phyloP scores from a whole-genome alignment of 2,329 filamentous ascomycete species.

The Curvularia hawaiiensis region DNA sequence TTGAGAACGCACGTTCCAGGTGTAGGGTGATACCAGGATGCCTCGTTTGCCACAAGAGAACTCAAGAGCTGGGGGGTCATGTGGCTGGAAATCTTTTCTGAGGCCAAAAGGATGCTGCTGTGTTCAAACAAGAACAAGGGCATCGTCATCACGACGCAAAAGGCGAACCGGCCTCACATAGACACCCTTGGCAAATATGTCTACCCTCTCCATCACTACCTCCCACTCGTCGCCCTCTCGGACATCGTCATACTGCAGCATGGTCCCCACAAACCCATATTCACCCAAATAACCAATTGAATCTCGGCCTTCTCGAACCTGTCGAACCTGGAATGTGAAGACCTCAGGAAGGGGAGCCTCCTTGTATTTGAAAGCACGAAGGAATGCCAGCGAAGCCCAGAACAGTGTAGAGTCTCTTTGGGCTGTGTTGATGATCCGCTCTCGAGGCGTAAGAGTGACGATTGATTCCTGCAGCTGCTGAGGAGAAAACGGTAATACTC shows the following conservation, averaged over 20 bases:
- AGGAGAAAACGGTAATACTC: constrained; percentile 59
- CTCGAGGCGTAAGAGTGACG: constrained; percentile 51
- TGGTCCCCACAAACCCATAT: constrained; percentile 20
- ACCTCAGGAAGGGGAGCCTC: constrained; percentile 58
- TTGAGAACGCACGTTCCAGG: not conserved
- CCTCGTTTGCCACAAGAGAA: constrained; percentile 15
- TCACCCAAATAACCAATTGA: constrained; percentile 25
- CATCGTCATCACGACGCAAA: constrained; percentile 30
- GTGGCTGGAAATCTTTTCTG: not conserved
- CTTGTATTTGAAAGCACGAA: constrained; percentile 62
- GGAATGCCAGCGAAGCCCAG: constrained; percentile 61
- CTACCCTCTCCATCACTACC: constrained; percentile 44
- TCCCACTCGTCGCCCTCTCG: constrained; percentile 55
- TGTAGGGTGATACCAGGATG: constrained; percentile 25
- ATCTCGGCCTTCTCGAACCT: not conserved
- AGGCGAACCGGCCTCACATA: constrained; percentile 47
- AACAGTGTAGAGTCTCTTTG: constrained; percentile 46
- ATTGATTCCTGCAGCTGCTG: constrained; percentile 57
- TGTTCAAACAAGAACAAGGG: not conserved
- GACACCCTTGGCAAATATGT: constrained; percentile 42
- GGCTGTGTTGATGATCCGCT: constrained; percentile 50
- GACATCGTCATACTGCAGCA: constrained; percentile 23
- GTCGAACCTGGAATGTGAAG: constrained; percentile 45
- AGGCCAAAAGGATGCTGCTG: not conserved
- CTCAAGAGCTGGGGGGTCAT: constrained; percentile 1